Evolutionary conservation across 306 rosid genomes (phyloP), one percentile per base, ranked within the genome.

Genomic region (Quercus engelmannii): DNA sequence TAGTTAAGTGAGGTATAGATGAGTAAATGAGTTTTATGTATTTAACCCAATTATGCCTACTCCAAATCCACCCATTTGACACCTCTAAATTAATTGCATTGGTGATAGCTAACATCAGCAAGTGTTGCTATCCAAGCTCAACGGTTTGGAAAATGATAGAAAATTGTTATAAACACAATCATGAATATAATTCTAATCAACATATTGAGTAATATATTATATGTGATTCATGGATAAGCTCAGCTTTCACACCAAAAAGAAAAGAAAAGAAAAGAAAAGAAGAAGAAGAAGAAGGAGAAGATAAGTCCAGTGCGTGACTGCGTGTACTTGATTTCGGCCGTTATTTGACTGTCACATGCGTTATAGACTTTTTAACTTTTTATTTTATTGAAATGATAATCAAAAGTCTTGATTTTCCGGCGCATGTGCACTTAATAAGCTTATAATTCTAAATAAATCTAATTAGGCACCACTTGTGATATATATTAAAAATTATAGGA

Each of bases 271-370:
- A 6, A 35, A 35, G 2, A 35, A 33, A 35, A 35, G 10, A 6
- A 6, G 43, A 33, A 33, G 43, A 6, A 26, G 28, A 1, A 33
- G 38, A 0, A 35, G 41, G 0, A 35, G 41, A 35, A 38, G 43
- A 7, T 38, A 38, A 38, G 46, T 41, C 11, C 12, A 41, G 46
- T 8, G 46, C 46, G 46, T 41, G 46, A 41, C 46, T 68, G 62
- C 13, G 68, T 0, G 25, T 69, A 26, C 71, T 78, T 49, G 54
- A 49, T 13, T 49, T 80, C 21, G 15, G 13, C 77, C 77, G 38
- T 74, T 62, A 51, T 75, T 82, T 87, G 84, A 88, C 86, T 81
- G 61, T 26, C 88, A 83, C 89, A 83, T 86, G 87, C 85, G 15
- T 41, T 31, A 59, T 51, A 21, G 21, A 25, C 33, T 23, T 55